Conservation (phyloP, 2,329 filamentous ascomycete species). For the Emmonsiellopsis sp. region DNA sequence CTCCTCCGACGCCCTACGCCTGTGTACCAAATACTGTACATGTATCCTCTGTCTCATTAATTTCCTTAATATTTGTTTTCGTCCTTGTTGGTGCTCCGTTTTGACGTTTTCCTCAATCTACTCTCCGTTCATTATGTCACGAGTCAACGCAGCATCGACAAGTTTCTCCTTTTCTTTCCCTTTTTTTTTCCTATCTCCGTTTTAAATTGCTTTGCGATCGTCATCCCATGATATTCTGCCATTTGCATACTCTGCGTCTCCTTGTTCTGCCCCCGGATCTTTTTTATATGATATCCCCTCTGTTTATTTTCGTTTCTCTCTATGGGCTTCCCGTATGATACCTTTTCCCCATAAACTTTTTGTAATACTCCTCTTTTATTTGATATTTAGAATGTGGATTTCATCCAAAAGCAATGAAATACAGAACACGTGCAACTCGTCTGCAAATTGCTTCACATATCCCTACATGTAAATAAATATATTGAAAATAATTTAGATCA, state of each 20-base stretch:
- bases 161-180: conserved; percentile 13
- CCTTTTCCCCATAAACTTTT: conserved; percentile 1
- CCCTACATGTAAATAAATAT: too few relatives aligned
- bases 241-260: conserved; percentile 15
- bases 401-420: neutral
- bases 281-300: conserved; percentile 35
- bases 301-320: conserved; percentile 19
- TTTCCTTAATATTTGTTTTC: neutral
- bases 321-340: conserved; percentile 1
- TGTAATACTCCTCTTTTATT: conserved; percentile 10
- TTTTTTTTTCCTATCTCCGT: conserved; percentile 19
- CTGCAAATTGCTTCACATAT: neutral
- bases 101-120: neutral
- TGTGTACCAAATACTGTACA: neutral
- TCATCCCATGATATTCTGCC: conserved; percentile 13
- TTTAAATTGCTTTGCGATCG: conserved; percentile 14
- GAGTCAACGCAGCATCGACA: conserved; percentile 5
- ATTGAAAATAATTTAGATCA: too few relatives aligned
- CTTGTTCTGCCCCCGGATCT: neutral
- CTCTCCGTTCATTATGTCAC: neutral
- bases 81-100: neutral
- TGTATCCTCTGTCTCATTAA: neutral
- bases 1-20: conserved; percentile 1
- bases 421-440: neutral
- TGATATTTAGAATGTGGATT: conserved; percentile 3